These are phyloP conservation scores for Carpinus viminea DNA, from an alignment of 306 rosid species.

Conservation along the genomic window DNA sequence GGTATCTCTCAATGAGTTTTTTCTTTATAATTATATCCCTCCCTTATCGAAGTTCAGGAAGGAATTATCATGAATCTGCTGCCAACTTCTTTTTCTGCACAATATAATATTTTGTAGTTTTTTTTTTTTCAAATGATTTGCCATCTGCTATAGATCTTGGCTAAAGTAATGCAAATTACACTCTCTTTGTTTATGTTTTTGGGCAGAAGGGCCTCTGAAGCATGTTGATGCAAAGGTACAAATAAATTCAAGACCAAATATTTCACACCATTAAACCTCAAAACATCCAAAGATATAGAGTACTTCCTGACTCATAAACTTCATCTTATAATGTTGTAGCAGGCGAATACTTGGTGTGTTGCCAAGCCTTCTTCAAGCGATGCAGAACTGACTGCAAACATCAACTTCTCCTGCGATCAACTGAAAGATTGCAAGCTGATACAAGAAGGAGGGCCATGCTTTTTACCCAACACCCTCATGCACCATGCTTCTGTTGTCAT, in stretches of 20 bases:
- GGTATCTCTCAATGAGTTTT: neutral
- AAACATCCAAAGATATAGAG: neutral
- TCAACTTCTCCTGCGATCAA: constrained; percentile 23
- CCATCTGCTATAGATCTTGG: neutral
- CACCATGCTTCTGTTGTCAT: constrained; percentile 22
- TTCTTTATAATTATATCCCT: neutral
- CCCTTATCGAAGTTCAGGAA: neutral
- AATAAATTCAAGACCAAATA: neutral
- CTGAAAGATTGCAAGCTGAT: constrained; percentile 23
- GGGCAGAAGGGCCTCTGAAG: constrained; percentile 28
- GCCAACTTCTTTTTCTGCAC: no score
- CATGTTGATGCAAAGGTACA: constrained; percentile 28
- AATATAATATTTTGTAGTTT: neutral
- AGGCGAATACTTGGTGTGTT: constrained; percentile 34
- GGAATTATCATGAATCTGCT: neutral
- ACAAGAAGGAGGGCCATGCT: constrained; percentile 26
- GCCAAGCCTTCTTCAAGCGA: constrained; percentile 35
- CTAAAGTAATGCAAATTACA: neutral
- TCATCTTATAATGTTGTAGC: neutral
- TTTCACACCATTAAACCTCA: neutral
- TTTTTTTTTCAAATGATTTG: neutral
- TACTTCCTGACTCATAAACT: neutral
- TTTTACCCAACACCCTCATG: constrained; percentile 2
- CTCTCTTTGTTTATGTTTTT: neutral
- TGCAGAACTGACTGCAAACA: constrained; percentile 7